A percentile compares a stretch with the other conserved stretches of the same genome.
Conservation (phyloP, 805 yeast genomes). For the Sugiyamaella valdiviana region DNA sequence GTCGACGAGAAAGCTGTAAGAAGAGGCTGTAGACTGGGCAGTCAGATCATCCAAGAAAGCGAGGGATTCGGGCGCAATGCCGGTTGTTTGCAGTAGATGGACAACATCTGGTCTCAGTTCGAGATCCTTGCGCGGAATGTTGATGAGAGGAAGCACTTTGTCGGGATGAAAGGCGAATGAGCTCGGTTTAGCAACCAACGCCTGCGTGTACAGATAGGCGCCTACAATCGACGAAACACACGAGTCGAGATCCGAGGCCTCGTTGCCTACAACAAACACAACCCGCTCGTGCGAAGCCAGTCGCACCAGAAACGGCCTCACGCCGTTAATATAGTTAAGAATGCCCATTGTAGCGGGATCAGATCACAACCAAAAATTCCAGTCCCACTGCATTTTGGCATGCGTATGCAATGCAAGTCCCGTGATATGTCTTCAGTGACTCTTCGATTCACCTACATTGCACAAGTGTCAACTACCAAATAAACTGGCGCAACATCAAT, state of each 20-base stretch:
- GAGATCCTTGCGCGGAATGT: slow-evolving; percentile 63
- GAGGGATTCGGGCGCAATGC: slow-evolving; percentile 45
- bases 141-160: slow-evolving; percentile 61
- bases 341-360: neutral
- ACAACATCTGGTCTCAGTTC: slow-evolving; percentile 64
- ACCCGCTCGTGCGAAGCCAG: slow-evolving; percentile 2
- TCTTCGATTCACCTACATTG: neutral
- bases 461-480: neutral
- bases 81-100: slow-evolving; percentile 42
- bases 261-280: slow-evolving; percentile 66
- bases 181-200: slow-evolving; percentile 6
- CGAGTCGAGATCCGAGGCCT: slow-evolving; percentile 82
- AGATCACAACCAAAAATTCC: neutral
- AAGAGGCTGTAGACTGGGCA: neutral
- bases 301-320: neutral
- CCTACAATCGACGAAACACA: slow-evolving; percentile 68
- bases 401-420: neutral
- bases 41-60: slow-evolving; percentile 65
- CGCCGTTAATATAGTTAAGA: slow-evolving; percentile 2
- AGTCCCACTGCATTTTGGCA: neutral
- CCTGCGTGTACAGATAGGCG: slow-evolving; percentile 47
- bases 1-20: slow-evolving; percentile 64
- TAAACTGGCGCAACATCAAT: neutral
- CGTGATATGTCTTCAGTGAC: neutral
- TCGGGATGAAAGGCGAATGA: slow-evolving; percentile 14